Evolutionary conservation across 2,329 filamentous ascomycete genomes (phyloP), one percentile per base, ranked within the genome.

Genomic region (Penicillium sp.): DNA sequence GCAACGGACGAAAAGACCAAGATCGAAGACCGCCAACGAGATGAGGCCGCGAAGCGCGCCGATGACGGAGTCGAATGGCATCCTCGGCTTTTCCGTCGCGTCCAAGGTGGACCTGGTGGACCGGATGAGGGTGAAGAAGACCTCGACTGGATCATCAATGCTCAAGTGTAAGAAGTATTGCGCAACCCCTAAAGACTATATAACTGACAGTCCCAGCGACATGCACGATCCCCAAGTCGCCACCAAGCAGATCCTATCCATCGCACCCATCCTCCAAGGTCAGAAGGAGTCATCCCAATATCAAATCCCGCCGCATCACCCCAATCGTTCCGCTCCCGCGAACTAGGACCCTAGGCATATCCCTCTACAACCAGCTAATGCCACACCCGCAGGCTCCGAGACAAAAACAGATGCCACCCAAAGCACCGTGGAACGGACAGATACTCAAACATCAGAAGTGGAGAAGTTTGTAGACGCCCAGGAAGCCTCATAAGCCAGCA

Each of bases 1-100:
- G 94, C 94, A 4, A 99, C 94, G 0, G 90, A 94, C 62, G 93
- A 97, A 71, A 99, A 99, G 80, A 93, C 90, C n/a, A 90, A 89
- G 73, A 91, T 99, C 58, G 94, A 99, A 73, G 93, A 97, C 68
- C 87, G 85, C 70, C 94, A 99, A 75, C 85, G 94, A 69, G 88
- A 93, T 62, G 93, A 97, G 71, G 92, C 94, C 2, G 89, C 92
- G 19, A 86, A 86, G 69, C 84, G 94, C 67, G 84, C 84, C 33
- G 88, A 92, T 48, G 87, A 93, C 12, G 89, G 89, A 13, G 80
- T 92, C 8, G 91, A 96, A 62, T 99, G 94, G 94, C 85, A 87
- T 35, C 93, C 94, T 0, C 86, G 87, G 62, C 82, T 97, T 13
- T 99, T 99, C 81, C 85, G 92, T 59, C 78, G 79, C 48, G 89